These are phyloP conservation scores for Saccharomycopsis vini DNA, from an alignment of 805 yeast species.

Conservation along the genomic window DNA sequence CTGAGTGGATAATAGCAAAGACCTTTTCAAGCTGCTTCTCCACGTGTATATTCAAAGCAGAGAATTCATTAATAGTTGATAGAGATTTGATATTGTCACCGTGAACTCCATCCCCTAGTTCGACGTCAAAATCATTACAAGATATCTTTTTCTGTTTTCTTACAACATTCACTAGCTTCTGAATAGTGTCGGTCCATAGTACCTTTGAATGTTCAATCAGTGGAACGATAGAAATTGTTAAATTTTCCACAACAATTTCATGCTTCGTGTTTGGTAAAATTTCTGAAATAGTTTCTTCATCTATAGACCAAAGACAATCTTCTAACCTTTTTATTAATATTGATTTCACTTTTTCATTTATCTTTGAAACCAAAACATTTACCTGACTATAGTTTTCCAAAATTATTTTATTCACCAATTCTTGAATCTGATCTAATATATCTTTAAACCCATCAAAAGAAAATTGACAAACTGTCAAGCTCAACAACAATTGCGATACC, in stretches of 20 bases:
- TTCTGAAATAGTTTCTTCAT: slow-evolving; percentile 3
- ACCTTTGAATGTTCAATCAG: slow-evolving; percentile 31
- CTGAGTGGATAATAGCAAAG: slow-evolving; percentile 27
- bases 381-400: slow-evolving; percentile 32
- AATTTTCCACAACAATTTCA: slow-evolving; percentile 30
- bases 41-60: not conserved
- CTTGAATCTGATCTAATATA: slow-evolving; percentile 28
- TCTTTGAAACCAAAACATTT: slow-evolving; percentile 23
- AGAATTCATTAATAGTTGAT: not conserved
- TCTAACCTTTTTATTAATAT: slow-evolving; percentile 25
- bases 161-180: slow-evolving; percentile 22
- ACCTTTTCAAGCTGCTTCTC: slow-evolving; percentile 21
- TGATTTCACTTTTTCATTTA: slow-evolving; percentile 28
- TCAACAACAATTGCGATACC: slow-evolving; percentile 22
- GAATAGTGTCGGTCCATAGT: slow-evolving; percentile 23
- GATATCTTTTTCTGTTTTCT: slow-evolving; percentile 23
- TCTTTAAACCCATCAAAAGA: slow-evolving; percentile 17
- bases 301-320: not conserved
- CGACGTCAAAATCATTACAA: slow-evolving; percentile 22
- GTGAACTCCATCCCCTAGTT: too few relatives aligned
- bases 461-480: slow-evolving; percentile 26
- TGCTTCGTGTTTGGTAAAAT: slow-evolving; percentile 23
- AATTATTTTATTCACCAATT: slow-evolving; percentile 27
- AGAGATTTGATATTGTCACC: not conserved
- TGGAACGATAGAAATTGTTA: slow-evolving; percentile 33